Base-by-base conservation (phyloP, 2,329 filamentous ascomycete genomes). In the Colletotrichum neosansevieriae region DNA sequence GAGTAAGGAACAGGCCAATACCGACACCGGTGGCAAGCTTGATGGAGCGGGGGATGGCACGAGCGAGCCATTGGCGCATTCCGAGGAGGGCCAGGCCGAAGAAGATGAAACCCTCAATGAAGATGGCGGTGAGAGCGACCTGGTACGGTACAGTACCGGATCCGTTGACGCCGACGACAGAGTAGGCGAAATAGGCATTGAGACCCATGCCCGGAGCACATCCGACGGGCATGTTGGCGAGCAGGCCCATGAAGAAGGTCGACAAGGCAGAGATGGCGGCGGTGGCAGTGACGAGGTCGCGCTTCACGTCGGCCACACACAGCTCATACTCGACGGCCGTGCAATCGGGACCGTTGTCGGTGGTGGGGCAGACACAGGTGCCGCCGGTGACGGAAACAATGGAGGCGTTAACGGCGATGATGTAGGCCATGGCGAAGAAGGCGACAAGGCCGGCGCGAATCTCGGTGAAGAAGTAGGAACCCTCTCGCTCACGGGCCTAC, bases 51-150 rank as follows among this genome's bases (percentile, higher is more conserved):
- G 94, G 94, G 71, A 97, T 94, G 49, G 92, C 90, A 72, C 93
- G 89, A 17, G 94, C 94, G 29, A 97, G 88, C 93, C 93, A 97
- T 77, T 97, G 94, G 13, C 94, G 91, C 81, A 97, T 86, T 42
- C 94, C 94, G 59, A 94, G 84, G 40, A 97, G 77, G 1, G 94
- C 94, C 45, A 97, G 85, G 2, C 83, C 92, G 58, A 97, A 88
- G 80, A 97, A 97, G 70, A 97, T 90, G 78, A 92, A 92, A 42
- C 94, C 94, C 79, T 97, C 94, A 13, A 96, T 91, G 76, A 97
- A 97, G 72, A 96, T 94, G 61, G 94, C 93, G 4, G 93, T 96
- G 42, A 97, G 81, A 38, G 94, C 94, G 47, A 94, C 85, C 60
- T 86, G 79, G 76, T 93, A 97, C 1, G 92, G 89, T 9, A 97